Conservation (phyloP, 768 basidiomycete species). For the Amanita pseudoporphyria region DNA sequence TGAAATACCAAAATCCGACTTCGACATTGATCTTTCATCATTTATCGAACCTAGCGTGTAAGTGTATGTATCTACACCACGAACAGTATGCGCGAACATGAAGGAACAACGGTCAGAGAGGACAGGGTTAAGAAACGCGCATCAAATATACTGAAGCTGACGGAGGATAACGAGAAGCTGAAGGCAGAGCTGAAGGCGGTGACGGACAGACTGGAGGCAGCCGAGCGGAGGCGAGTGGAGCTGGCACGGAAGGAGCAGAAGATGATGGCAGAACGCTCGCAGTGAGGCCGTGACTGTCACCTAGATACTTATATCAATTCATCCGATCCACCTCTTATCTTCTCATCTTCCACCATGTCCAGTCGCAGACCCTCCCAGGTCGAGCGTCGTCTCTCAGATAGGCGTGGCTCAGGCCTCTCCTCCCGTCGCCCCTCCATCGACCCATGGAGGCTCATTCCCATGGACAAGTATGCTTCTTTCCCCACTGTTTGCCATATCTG, state of each 20-base stretch:
- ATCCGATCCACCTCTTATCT: constrained; percentile 3
- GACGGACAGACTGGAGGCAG: constrained; percentile 65
- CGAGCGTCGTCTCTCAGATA: constrained; percentile 32
- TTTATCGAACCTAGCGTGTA: constrained; percentile 39
- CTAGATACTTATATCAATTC: constrained; percentile 7
- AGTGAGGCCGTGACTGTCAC: constrained; percentile 13
- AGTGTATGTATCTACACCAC: constrained; percentile 23
- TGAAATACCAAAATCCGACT: constrained; percentile 40
- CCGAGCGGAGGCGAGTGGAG: constrained; percentile 51
- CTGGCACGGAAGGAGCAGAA: constrained; percentile 28
- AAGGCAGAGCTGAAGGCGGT: constrained; percentile 68
- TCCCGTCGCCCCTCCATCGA: constrained; percentile 71
- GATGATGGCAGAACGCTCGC: constrained; percentile 19
- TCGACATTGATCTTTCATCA: constrained; percentile 33
- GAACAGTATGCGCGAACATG: constrained; percentile 9
- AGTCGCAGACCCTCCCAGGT: constrained; percentile 14
- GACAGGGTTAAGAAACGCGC: constrained; percentile 59
- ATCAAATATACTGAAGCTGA: constrained; percentile 67
- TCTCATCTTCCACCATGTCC: constrained; percentile 9
- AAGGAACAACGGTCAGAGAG: constrained; percentile 21
- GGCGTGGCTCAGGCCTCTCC: constrained; percentile 39
- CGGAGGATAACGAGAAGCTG: constrained; percentile 73
- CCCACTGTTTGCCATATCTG: constrained; percentile 2
- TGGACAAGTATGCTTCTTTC: constrained; percentile 55
- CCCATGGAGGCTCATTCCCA: constrained; percentile 63